Conservation (phyloP, 1,284 basidiomycete genomes). For the Hymenochaete sp. region DNA sequence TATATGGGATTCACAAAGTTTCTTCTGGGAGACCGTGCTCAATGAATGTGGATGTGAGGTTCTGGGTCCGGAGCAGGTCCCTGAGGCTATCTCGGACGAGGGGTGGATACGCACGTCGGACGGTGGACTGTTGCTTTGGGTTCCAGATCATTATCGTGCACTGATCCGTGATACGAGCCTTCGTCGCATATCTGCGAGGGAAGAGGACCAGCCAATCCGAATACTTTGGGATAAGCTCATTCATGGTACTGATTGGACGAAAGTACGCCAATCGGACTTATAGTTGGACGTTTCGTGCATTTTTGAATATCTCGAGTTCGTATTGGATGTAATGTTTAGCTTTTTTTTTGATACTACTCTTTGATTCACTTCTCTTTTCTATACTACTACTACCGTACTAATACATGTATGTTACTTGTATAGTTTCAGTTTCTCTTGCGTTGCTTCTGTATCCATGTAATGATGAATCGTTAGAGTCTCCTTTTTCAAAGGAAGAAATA, state of each 20-base stretch:
- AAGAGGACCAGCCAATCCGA: too few relatives aligned
- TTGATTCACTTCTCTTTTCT: neutral
- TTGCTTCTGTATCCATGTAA: too few relatives aligned
- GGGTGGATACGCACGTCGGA: neutral
- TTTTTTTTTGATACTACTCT: neutral
- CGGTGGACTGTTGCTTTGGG: conserved; percentile 3
- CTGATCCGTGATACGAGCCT: neutral
- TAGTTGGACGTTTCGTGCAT: too few relatives aligned
- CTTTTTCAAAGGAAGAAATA: too few relatives aligned
- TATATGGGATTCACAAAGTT: neutral
- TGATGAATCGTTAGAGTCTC: too few relatives aligned
- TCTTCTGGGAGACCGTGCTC: neutral
- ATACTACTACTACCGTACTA: too few relatives aligned
- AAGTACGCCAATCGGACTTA: too few relatives aligned
- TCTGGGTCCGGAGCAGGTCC: too few relatives aligned
- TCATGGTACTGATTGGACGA: neutral
- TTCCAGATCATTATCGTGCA: conserved; percentile 3
- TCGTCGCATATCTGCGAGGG: neutral
- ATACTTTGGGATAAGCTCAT: neutral
- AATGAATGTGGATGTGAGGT: neutral
- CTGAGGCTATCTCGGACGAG: neutral
- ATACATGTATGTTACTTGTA: too few relatives aligned
- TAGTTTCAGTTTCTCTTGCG: too few relatives aligned
- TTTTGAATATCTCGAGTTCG: too few relatives aligned
- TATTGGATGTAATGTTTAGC: too few relatives aligned